Conservation (phyloP, 1,284 basidiomycete species). For the Jaminaea rosea region DNA sequence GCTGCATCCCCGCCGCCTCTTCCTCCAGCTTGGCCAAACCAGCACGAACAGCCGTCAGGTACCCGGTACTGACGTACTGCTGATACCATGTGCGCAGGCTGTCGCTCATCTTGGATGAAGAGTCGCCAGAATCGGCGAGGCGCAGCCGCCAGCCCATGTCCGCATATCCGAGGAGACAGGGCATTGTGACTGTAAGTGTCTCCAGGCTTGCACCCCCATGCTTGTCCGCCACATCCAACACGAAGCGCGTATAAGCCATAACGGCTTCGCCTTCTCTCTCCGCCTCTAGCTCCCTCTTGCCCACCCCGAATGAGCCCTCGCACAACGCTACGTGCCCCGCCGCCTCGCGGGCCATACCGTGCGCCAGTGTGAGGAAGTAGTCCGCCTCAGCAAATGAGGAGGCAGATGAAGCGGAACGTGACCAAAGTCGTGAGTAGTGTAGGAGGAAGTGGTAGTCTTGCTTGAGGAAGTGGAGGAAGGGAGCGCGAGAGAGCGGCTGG, state of each 20-base stretch:
- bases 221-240: slow-evolving; percentile 24
- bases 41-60: neutral
- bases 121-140: slow-evolving; percentile 56
- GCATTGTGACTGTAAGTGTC: slow-evolving; percentile 69
- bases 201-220: slow-evolving; percentile 59
- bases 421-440: slow-evolving; percentile 53
- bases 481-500: slow-evolving; percentile 53
- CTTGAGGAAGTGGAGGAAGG: slow-evolving; percentile 76
- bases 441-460: slow-evolving; percentile 54
- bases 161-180: slow-evolving; percentile 87
- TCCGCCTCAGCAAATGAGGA: slow-evolving; percentile 57
- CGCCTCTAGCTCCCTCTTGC: slow-evolving; percentile 13
- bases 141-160: slow-evolving; percentile 74
- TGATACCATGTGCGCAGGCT: slow-evolving; percentile 11
- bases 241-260: slow-evolving; percentile 39
- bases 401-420: slow-evolving; percentile 49
- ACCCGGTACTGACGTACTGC: slow-evolving; percentile 59
- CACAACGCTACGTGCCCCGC: slow-evolving; percentile 32
- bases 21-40: slow-evolving; percentile 15
- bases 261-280: slow-evolving; percentile 35
- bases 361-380: slow-evolving; percentile 56
- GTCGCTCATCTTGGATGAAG: slow-evolving; percentile 63
- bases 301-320: slow-evolving; percentile 8
- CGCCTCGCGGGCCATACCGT: slow-evolving; percentile 24
- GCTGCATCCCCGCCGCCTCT: slow-evolving; percentile 52